Conservation (phyloP, 2,329 filamentous ascomycete species). For the Talaromyces verruculosus region DNA sequence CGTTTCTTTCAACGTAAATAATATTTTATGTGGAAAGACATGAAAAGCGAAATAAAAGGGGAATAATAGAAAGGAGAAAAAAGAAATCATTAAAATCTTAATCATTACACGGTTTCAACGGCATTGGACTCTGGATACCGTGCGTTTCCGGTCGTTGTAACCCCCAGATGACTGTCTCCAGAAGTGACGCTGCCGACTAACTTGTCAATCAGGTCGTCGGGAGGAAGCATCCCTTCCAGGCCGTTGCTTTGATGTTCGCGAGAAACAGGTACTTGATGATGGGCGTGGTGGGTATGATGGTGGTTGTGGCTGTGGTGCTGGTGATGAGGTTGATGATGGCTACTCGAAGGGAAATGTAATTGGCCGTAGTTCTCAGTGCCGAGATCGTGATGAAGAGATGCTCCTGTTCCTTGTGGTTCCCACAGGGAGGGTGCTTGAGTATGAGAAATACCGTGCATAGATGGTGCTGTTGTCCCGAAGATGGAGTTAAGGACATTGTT, state of each 20-base stretch:
- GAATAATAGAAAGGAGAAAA: background rate
- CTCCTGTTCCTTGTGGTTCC: slow-evolving; percentile 30
- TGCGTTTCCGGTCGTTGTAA: slow-evolving; percentile 35
- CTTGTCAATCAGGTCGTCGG: slow-evolving; percentile 41
- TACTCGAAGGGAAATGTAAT: slow-evolving; percentile 33
- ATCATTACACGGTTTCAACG: slow-evolving; percentile 34
- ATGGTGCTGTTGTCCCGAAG: slow-evolving; percentile 33
- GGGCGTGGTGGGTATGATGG: slow-evolving; percentile 21
- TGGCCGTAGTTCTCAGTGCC: slow-evolving; percentile 34
- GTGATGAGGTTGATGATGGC: slow-evolving; percentile 26
- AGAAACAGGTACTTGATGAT: slow-evolving; percentile 32
- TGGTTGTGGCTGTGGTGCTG: slow-evolving; percentile 8
- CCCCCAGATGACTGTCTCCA: slow-evolving; percentile 34
- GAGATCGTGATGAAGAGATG: slow-evolving; percentile 33
- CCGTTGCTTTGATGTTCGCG: slow-evolving; percentile 36
- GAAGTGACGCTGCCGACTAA: slow-evolving; percentile 37
- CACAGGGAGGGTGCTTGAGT: slow-evolving; percentile 30
- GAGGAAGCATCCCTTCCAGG: slow-evolving; percentile 35
- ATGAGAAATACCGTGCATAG: slow-evolving; percentile 39
- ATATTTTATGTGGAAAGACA: background rate
- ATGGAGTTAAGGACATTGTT: slow-evolving; percentile 35
- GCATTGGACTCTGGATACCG: slow-evolving; percentile 34
- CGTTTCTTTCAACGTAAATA: no score
- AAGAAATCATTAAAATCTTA: slow-evolving; percentile 17
- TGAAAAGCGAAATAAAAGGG: background rate